A percentile compares a stretch with the other conserved stretches of the same genome.
phyloP scores from a whole-genome alignment of 371 early-diverging fungal species.

The Mortierella sp. region DNA sequence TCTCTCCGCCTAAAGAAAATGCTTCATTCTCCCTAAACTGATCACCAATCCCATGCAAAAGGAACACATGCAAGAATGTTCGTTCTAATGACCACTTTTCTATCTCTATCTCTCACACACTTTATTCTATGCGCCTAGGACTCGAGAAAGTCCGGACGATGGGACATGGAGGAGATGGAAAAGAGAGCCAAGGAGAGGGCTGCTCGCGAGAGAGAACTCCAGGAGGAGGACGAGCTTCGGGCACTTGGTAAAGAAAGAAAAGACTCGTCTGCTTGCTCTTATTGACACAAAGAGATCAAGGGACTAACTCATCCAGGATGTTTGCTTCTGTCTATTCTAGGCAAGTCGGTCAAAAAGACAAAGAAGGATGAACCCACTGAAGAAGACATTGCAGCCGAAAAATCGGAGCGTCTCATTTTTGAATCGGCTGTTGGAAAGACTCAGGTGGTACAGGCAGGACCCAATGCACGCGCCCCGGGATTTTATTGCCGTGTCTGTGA shows the following conservation, averaged over 20 bases:
- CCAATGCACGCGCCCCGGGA: constrained; percentile 82
- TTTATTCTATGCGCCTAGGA: constrained; percentile 9
- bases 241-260: constrained; percentile 53
- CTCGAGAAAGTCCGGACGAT: constrained; percentile 47
- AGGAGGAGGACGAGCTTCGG: constrained; percentile 54
- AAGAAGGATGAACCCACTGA: constrained; percentile 31
- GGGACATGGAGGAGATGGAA: constrained; percentile 76
- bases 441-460: constrained; percentile 75
- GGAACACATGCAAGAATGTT: not conserved
- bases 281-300: too few relatives aligned
- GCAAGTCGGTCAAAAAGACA: constrained; percentile 26
- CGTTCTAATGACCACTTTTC: not conserved
- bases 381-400: constrained; percentile 31
- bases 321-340: constrained; percentile 1
- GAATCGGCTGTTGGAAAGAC: constrained; percentile 84
- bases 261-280: constrained; percentile 21
- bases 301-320: too few relatives aligned
- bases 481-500: constrained; percentile 93
- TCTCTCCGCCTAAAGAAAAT: too few relatives aligned
- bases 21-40: not conserved
- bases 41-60: not conserved
- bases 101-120: not conserved
- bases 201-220: constrained; percentile 43
- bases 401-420: constrained; percentile 69
- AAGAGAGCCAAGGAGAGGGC: constrained; percentile 68